Evolutionary conservation across 768 basidiomycete species (phyloP).

Genomic region (Hericium rajendrae): DNA sequence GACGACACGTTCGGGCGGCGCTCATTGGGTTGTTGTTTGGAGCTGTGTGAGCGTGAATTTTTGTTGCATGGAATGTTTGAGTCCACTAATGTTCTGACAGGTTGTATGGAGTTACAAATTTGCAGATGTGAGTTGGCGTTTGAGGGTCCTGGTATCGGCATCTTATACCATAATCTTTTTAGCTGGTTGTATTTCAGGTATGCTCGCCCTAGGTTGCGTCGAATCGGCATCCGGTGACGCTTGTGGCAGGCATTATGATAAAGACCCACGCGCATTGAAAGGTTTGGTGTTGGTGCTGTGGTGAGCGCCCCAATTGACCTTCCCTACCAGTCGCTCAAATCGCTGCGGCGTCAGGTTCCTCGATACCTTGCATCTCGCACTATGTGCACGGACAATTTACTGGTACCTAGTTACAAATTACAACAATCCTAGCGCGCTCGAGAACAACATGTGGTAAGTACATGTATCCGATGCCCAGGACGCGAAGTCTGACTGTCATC

Average conservation of each 20-base stretch:
- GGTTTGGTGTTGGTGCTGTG: neutral
- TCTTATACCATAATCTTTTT: neutral
- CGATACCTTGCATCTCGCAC: slow-evolving; percentile 35
- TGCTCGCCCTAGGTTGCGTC: neutral
- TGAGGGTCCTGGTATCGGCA: neutral
- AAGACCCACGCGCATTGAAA: neutral
- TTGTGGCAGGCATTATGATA: neutral
- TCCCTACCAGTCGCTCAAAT: neutral
- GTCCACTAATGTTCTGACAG: neutral
- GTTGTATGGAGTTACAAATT: neutral
- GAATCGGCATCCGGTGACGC: neutral
- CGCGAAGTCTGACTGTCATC: neutral
- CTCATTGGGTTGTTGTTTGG: neutral
- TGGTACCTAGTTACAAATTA: slow-evolving; percentile 40
- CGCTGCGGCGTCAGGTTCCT: slow-evolving; percentile 21
- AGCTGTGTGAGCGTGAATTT: neutral
- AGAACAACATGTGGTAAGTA: slow-evolving; percentile 31
- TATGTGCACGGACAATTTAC: slow-evolving; percentile 37
- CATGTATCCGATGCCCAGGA: neutral
- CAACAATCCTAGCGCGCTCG: slow-evolving; percentile 27
- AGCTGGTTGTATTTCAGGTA: neutral
- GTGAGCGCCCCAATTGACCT: neutral
- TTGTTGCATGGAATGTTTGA: neutral
- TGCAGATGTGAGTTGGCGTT: neutral
- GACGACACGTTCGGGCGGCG: neutral